Evolutionary conservation across 2,329 filamentous ascomycete species (phyloP).

Genomic region (Epichloe coenophiala): DNA sequence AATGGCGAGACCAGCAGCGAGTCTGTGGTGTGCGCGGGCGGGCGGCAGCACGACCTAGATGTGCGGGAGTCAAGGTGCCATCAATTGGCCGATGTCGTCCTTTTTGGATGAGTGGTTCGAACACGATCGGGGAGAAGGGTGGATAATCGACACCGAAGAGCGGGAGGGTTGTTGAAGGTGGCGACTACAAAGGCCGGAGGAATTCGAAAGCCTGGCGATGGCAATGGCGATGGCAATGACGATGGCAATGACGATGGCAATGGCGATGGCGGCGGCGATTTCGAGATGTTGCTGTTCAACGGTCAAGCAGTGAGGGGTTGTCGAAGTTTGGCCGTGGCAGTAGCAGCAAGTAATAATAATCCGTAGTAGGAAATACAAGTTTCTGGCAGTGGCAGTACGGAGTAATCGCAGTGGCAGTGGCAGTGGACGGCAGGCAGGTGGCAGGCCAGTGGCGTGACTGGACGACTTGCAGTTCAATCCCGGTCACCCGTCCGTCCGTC

Average conservation of each 20-base stretch:
- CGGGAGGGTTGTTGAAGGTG: not conserved
- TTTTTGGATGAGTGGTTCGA: not conserved
- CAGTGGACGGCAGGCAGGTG: not conserved
- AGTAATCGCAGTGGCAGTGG: not conserved
- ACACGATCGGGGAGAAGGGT: not conserved
- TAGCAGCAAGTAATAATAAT: too few relatives aligned
- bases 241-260: too few relatives aligned
- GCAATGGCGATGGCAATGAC: not conserved
- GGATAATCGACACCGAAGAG: constrained; percentile 4
- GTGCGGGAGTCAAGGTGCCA: constrained; percentile 4
- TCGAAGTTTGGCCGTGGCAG: not conserved
- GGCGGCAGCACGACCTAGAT: constrained; percentile 8
- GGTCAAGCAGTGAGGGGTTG: not conserved
- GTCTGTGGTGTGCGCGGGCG: constrained; percentile 8
- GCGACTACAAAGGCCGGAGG: not conserved
- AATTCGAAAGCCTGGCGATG: not conserved
- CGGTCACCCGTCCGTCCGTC: too few relatives aligned
- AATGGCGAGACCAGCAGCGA: constrained; percentile 6
- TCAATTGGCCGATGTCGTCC: constrained; percentile 4
- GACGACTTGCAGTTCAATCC: too few relatives aligned
- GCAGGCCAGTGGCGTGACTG: too few relatives aligned
- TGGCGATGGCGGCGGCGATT: not conserved
- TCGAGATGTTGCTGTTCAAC: not conserved
- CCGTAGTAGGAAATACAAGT: not conserved
- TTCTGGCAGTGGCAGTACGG: not conserved